Conservation (phyloP, 192 early-diverging fungal genomes). For the Podila clonocystis region DNA sequence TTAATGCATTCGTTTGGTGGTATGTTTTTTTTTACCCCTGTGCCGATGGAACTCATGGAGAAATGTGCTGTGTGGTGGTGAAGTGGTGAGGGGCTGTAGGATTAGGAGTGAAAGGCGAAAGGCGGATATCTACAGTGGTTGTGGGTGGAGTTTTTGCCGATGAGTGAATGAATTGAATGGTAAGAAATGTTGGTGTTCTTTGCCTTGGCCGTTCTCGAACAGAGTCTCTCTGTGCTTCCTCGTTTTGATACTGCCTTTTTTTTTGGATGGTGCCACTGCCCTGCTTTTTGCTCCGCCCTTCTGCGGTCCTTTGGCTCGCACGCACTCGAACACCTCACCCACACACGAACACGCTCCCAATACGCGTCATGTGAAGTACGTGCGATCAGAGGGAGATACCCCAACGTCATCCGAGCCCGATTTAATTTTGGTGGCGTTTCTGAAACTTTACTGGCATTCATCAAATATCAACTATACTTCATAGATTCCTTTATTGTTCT, state of each 20-base stretch:
- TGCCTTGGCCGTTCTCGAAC: not conserved
- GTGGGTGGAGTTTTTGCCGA: not conserved
- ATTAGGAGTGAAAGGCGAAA: not conserved
- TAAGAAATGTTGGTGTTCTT: not conserved
- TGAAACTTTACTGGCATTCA: no score
- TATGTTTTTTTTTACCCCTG: slow-evolving; percentile 70
- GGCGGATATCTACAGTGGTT: not conserved
- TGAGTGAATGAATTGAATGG: not conserved
- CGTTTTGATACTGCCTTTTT: not conserved
- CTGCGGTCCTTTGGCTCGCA: not conserved
- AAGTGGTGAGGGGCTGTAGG: not conserved
- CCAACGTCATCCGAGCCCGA: not conserved
- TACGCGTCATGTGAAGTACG: slow-evolving; percentile 13
- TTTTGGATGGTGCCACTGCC: not conserved
- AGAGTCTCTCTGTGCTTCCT: not conserved
- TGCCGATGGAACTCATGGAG: slow-evolving; percentile 90
- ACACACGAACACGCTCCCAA: not conserved
- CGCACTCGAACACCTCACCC: not conserved
- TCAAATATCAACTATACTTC: no score
- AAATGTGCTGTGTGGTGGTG: slow-evolving; percentile 6
- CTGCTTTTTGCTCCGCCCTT: not conserved
- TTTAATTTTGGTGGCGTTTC: not conserved
- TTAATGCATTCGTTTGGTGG: not conserved
- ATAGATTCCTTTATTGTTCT: no score
- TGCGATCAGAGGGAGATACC: not conserved